Percentiles rank a stretch among this genome's conserved stretches.
Conservation (phyloP, 768 basidiomycete genomes). For the Leccinum subgranulosum region DNA sequence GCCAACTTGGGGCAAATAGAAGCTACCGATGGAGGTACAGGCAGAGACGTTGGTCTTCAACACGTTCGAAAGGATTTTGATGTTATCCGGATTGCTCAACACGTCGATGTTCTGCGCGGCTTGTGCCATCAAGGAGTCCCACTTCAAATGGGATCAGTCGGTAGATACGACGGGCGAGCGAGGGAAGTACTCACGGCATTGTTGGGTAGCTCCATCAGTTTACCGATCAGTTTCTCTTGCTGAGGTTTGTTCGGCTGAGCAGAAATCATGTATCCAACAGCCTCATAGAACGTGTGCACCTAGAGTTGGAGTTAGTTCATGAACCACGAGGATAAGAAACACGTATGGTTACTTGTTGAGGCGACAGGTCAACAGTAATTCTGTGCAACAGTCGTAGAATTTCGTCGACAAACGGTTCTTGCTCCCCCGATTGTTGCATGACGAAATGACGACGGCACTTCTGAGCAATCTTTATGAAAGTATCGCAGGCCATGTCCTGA, state of each 20-base stretch:
- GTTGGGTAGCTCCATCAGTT: slow-evolving; percentile 96
- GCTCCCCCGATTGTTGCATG: slow-evolving; percentile 96
- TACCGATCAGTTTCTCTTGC: slow-evolving; percentile 92
- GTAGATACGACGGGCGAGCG: not conserved
- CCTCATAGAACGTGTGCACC: slow-evolving; percentile 98
- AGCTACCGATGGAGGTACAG: slow-evolving; percentile 93
- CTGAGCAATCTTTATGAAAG: slow-evolving; percentile 99
- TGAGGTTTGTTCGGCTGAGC: slow-evolving; percentile 97
- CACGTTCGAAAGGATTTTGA: slow-evolving; percentile 95
- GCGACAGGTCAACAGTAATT: slow-evolving; percentile 91
- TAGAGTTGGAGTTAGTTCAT: slow-evolving; percentile 17
- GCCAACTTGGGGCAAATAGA: slow-evolving; percentile 96
- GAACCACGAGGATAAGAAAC: not conserved
- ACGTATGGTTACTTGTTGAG: slow-evolving; percentile 58
- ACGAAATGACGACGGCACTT: slow-evolving; percentile 98
- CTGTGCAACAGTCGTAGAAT: slow-evolving; percentile 88
- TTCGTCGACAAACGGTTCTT: slow-evolving; percentile 97
- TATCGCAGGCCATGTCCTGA: slow-evolving; percentile 99
- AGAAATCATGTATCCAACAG: slow-evolving; percentile 98
- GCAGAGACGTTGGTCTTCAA: slow-evolving; percentile 98
- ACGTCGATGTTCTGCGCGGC: slow-evolving; percentile 92
- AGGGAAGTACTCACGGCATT: slow-evolving; percentile 67
- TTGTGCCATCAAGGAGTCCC: slow-evolving; percentile 97
- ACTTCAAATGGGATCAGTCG: slow-evolving; percentile 46
- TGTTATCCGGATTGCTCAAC: slow-evolving; percentile 84